phyloP scores from a whole-genome alignment of 148 eudicot genomes.

The Rhododendron griersonianum region DNA sequence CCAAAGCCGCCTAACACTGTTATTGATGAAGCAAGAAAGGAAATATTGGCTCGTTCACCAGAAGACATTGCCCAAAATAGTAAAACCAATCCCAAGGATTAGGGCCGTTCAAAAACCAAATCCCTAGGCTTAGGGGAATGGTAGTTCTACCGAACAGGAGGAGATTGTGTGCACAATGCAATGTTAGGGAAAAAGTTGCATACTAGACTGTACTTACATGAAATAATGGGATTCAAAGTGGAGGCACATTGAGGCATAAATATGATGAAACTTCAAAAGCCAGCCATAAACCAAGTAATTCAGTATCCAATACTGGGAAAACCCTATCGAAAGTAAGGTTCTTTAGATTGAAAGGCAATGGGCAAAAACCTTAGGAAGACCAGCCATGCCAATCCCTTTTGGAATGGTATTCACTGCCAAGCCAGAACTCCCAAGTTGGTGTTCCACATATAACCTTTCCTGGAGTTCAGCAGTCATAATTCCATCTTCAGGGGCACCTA shows the following conservation, averaged over 20 bases:
- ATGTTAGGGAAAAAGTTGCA: not conserved
- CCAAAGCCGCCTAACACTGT: not conserved
- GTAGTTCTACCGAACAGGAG: not conserved
- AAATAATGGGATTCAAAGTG: not conserved
- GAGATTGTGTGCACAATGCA: not conserved
- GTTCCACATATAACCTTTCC: conserved; percentile 40
- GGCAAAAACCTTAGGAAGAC: conserved; percentile 21
- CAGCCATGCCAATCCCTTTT: conserved; percentile 2
- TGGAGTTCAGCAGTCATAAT: conserved; percentile 77
- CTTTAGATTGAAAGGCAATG: not conserved
- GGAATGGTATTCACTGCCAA: conserved; percentile 18
- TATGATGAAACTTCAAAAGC: not conserved
- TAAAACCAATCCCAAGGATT: not conserved
- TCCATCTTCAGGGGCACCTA: conserved; percentile 61
- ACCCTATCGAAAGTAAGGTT: not conserved
- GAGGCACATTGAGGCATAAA: not conserved
- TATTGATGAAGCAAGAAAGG: not conserved
- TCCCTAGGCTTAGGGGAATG: not conserved
- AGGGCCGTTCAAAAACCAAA: not conserved
- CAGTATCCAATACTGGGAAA: not conserved
- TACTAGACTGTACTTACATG: not conserved
- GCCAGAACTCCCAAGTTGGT: conserved; percentile 25
- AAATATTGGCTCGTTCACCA: not conserved
- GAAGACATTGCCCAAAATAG: not conserved
- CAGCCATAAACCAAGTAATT: not conserved